Evolutionary conservation across 495 filamentous ascomycete species (phyloP).

Genomic region (Neurospora tetrasperma): DNA sequence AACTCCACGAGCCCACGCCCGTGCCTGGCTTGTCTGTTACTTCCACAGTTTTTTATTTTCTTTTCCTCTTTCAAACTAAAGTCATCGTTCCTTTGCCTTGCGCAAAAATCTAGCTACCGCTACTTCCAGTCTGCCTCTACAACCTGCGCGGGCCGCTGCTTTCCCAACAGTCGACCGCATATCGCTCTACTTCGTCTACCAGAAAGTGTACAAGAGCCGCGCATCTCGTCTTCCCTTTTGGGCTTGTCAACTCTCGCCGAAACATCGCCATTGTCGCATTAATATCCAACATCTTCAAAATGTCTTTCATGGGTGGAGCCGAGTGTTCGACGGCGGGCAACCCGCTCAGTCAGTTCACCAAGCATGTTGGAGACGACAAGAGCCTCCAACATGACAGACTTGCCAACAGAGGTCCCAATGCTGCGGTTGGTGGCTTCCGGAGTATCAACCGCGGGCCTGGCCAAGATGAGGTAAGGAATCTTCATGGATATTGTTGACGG

Average conservation of each 20-base stretch:
- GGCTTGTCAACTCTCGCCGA: background rate
- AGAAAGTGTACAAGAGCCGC: background rate
- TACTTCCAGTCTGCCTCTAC: background rate
- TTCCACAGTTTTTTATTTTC: background rate
- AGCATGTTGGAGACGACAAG: slow-evolving; percentile 91
- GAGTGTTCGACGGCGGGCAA: slow-evolving; percentile 97
- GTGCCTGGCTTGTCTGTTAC: background rate
- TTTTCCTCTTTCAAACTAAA: background rate
- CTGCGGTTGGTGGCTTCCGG: slow-evolving; percentile 31
- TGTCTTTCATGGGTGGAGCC: slow-evolving; percentile 92
- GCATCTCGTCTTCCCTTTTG: background rate
- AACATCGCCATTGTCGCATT: background rate
- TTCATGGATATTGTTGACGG: background rate
- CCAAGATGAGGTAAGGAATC: slow-evolving; percentile 36
- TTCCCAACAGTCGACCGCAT: background rate
- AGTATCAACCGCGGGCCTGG: slow-evolving; percentile 28
- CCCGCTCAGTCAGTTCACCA: slow-evolving; percentile 91
- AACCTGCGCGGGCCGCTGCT: background rate
- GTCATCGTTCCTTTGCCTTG: background rate
- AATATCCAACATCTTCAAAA: slow-evolving; percentile 23
- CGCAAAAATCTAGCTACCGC: background rate
- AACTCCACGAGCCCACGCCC: background rate
- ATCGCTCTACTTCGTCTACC: background rate
- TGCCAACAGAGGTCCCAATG: slow-evolving; percentile 54
- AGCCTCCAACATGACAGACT: slow-evolving; percentile 83